Evolutionary conservation across 2,329 filamentous ascomycete species (phyloP), one percentile per base, ranked within the genome.

Genomic region (Nectriaceae sp.): DNA sequence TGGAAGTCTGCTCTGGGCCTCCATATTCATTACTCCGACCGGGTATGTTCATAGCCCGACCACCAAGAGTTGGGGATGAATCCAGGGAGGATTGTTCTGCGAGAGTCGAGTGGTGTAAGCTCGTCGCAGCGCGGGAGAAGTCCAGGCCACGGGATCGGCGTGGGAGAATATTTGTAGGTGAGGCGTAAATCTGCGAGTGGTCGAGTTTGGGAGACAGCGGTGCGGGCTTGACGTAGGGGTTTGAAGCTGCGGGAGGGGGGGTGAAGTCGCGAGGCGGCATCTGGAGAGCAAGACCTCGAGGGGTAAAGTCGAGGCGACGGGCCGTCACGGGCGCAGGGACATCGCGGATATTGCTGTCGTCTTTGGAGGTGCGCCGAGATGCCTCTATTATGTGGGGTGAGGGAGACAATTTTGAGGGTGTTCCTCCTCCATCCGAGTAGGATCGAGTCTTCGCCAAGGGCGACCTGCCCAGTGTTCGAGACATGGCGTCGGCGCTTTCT

Each of bases 41-140:
- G 6, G 82, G 83, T 41, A 86, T 86, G 61, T 80, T 83, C 75
- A 85, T 82, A 21, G 78, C 82, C 54, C 75, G 71, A 31, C 88
- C 84, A 44, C 85, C 85, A 46, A 94, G 86, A 11, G 87, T 92
- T 1, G 94, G 94, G 1, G 92, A 97, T 0, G 90, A 94, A 67
- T 96, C 91, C 3, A 92, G 91, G 4, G 89, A 94, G 1, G 89
- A 88, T 66, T 87, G 83, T 59, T 96, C 90, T 47, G 93, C 92
- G 8, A 97, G 80, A 1, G 89, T 97, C 15, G 93, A 97, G 70
- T 97, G 94, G 71, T 97, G 94, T 19, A 99, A 78, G 65, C 92
- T 96, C 11, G 93, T 97, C 53, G 90, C 94, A 11, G 92, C 92
- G 58, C 93, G 83, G 35, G 93, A 93, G 69, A 96, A 97, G 71